These are phyloP conservation scores for Penicillium riverlandense DNA, from an alignment of 495 filamentous ascomycete species.

Conservation along the genomic window DNA sequence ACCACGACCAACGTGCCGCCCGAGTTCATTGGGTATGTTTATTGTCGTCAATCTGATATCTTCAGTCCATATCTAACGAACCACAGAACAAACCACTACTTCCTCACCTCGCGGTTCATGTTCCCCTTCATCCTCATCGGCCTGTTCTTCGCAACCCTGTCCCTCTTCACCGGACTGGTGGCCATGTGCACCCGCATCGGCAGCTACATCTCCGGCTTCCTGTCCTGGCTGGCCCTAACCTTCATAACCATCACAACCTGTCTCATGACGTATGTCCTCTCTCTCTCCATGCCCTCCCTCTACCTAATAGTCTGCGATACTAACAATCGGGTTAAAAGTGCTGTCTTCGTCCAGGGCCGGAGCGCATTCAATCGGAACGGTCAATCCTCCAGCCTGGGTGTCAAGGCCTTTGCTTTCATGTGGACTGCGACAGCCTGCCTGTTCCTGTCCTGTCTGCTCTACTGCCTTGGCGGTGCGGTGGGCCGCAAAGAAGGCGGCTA, in stretches of 20 bases:
- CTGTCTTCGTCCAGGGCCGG: constrained; percentile 71
- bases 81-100: constrained; percentile 50
- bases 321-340: constrained; percentile 30
- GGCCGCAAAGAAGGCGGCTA: constrained; percentile 32
- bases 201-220: constrained; percentile 50
- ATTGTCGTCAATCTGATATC: background rate
- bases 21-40: constrained; percentile 46
- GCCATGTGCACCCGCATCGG: constrained; percentile 56
- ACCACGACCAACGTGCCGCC: constrained; percentile 49
- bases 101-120: constrained; percentile 59
- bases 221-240: constrained; percentile 47
- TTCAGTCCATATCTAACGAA: no score
- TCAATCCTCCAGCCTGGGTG: constrained; percentile 54
- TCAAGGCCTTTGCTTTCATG: constrained; percentile 76
- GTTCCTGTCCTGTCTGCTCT: constrained; percentile 62
- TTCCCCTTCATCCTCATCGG: constrained; percentile 67
- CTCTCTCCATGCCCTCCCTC: background rate
- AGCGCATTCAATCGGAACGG: constrained; percentile 55
- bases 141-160: constrained; percentile 55
- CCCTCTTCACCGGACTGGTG: constrained; percentile 54
- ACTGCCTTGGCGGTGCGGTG: constrained; percentile 49
- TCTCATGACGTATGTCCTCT: constrained; percentile 61
- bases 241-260: constrained; percentile 57
- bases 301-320: background rate
- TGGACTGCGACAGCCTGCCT: constrained; percentile 71